These are phyloP conservation scores for Eremothecium sinecaudum DNA, from an alignment of 1,139 yeast species.

Conservation along the genomic window DNA sequence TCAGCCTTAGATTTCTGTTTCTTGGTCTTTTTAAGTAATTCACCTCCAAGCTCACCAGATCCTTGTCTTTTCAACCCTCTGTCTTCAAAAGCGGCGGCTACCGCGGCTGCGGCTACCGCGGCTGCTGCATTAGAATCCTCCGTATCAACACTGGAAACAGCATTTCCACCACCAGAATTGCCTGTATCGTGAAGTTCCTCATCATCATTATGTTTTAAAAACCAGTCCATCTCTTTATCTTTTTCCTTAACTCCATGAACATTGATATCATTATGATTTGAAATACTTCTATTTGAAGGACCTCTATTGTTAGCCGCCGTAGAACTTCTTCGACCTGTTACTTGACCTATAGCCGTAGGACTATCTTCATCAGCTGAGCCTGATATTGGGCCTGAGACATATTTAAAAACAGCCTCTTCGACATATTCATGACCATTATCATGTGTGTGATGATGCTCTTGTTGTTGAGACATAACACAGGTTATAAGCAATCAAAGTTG, in stretches of 20 bases:
- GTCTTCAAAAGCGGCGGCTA: constrained; percentile 26
- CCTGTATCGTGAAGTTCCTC: constrained; percentile 16
- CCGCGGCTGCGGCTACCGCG: constrained; percentile 28
- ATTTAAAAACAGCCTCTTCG: constrained; percentile 61
- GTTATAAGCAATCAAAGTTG: too few species aligned
- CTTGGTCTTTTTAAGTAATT: constrained; percentile 11
- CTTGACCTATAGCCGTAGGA: constrained; percentile 7
- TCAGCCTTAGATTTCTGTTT: constrained; percentile 14
- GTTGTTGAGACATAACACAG: constrained; percentile 5
- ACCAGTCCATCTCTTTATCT: constrained; percentile 29
- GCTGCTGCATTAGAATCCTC: constrained; percentile 28
- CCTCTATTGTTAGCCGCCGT: too few species aligned
- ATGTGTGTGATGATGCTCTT: constrained; percentile 4
- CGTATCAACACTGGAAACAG: constrained; percentile 14
- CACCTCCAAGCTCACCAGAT: constrained; percentile 5
- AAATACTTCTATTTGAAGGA: constrained; percentile 6
- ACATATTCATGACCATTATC: constrained; percentile 22
- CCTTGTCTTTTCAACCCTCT: constrained; percentile 10
- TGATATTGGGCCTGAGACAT: constrained; percentile 39
- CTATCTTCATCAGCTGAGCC: constrained; percentile 3
- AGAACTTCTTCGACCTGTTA: constrained; percentile 16
- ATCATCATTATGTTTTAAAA: constrained; percentile 24
- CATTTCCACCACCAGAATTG: constrained; percentile 10
- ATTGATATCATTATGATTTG: constrained; percentile 1
- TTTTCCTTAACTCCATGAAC: constrained; percentile 4